These are phyloP conservation scores for Euphrasia confusa DNA, from an alignment of 257 asterid species.

Conservation along the genomic window DNA sequence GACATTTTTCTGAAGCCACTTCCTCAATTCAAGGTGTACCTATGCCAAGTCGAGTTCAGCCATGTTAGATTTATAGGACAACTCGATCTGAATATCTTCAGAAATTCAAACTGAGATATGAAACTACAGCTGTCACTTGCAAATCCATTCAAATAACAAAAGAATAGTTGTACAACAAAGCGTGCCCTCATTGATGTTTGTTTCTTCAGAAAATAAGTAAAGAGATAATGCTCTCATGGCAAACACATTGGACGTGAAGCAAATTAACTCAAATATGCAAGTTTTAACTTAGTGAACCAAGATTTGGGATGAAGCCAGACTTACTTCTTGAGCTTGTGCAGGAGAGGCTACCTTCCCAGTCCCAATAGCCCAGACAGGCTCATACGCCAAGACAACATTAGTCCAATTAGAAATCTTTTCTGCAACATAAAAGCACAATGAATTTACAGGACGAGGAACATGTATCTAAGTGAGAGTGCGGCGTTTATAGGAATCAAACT, in stretches of 20 bases:
- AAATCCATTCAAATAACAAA: background rate
- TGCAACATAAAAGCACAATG: constrained; percentile 31
- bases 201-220: background rate
- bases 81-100: background rate
- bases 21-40: constrained; percentile 92
- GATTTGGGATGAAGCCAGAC: constrained; percentile 17
- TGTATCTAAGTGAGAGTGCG: background rate
- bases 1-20: constrained; percentile 74
- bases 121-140: background rate
- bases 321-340: constrained; percentile 98
- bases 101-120: constrained; percentile 15
- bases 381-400: constrained; percentile 88
- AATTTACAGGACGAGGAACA: constrained; percentile 10
- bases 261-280: constrained; percentile 2
- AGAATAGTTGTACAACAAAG: background rate
- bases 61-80: constrained; percentile 17
- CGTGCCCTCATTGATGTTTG: background rate
- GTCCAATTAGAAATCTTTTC: constrained; percentile 69
- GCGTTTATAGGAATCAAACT: constrained; percentile 8
- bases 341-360: constrained; percentile 97
- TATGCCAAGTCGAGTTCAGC: constrained; percentile 24
- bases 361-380: constrained; percentile 99
- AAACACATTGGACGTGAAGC: background rate
- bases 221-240: background rate
- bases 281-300: background rate